Base-by-base conservation (phyloP, 2,329 filamentous ascomycete species). In the Myriangium duriaei region DNA sequence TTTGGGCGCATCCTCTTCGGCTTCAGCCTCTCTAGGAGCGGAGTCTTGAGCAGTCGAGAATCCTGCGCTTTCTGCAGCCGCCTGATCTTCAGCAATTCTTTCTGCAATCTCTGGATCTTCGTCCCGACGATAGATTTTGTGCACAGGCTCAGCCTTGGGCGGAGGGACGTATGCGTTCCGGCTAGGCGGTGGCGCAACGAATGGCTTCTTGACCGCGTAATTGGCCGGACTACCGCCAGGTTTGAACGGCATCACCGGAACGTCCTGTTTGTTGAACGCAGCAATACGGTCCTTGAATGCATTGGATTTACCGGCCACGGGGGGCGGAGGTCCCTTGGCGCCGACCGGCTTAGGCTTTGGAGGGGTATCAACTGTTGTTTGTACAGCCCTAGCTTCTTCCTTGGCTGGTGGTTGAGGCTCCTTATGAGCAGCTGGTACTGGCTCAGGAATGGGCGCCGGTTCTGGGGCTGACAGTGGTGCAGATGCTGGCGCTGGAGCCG, bases 201-300 rank as follows among this genome's bases (percentile, higher is more conserved):
- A 98, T 0, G 88, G 86, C 61, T 96, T 96, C 69, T 88, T 95
- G 60, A 98, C 78, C 5, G 28, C 36, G 54, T 96, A 96, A 37
- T 70, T 70, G 45, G 71, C 69, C 33, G 71, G 65, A 42, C 73
- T 69, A 2, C 75, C 75, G 42, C 71, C 69, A 13, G 86, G 84
- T 56, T 93, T 93, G 63, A 92, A 88, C 1, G 91, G 91, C n/a
- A 85, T 74, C 43, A 91, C 68, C 6, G 91, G 91, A 2, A 86
- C 76, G 15, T n/a, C 11, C 4, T 86, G 85, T 57, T 88, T 91
- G 61, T 98, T 98, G 65, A 98, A 98, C 31, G 91, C 88, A 21
- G 91, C 91, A 55, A 98, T 94, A 45, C 91, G 82, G 61, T 96
- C 91, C 55, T 75, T 87, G 65, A 98, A 96, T 2, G 91, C 85